Percentiles rank a stretch among this genome's conserved stretches.
Conservation (phyloP, 176 grass and related monocot species). For the Cenchrus fungigraminus region DNA sequence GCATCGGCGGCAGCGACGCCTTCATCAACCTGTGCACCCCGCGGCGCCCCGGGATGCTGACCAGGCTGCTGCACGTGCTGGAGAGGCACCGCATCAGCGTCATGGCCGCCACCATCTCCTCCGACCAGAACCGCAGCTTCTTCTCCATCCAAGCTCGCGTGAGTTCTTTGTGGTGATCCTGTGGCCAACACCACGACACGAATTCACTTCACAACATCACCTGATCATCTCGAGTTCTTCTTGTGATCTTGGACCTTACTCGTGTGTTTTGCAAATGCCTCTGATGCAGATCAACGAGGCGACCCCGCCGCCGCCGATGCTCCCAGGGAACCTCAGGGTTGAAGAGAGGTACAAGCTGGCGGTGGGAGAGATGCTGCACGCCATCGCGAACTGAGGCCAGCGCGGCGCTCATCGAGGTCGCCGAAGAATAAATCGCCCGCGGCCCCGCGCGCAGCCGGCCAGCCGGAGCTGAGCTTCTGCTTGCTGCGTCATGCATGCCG, state of each 20-base stretch:
- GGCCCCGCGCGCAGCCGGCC: too few species aligned
- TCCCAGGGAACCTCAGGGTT: not conserved
- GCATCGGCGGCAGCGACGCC: slow-evolving; percentile 42
- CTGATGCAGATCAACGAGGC: not conserved
- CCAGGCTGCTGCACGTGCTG: slow-evolving; percentile 32
- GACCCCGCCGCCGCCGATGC: not conserved
- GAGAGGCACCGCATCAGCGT: slow-evolving; percentile 59
- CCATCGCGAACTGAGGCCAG: not conserved
- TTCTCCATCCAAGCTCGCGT: slow-evolving; percentile 63
- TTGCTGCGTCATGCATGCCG: too few species aligned
- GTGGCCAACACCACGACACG: too few species aligned
- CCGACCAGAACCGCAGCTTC: slow-evolving; percentile 21
- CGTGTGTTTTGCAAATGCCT: too few species aligned
- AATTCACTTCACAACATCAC: not conserved
- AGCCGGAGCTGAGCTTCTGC: too few species aligned
- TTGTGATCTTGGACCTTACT: too few species aligned
- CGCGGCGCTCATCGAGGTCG: too few species aligned
- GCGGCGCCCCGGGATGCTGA: slow-evolving; percentile 35
- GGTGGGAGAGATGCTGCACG: not conserved
- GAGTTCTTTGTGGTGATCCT: not conserved
- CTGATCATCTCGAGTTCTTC: not conserved
- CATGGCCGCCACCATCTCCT: slow-evolving; percentile 38
- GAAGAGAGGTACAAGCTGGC: slow-evolving; percentile 36
- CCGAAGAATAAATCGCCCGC: too few species aligned
- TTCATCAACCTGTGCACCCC: slow-evolving; percentile 44